Evolutionary conservation across 306 rosid genomes (phyloP).

Genomic region (Sindora glabra): DNA sequence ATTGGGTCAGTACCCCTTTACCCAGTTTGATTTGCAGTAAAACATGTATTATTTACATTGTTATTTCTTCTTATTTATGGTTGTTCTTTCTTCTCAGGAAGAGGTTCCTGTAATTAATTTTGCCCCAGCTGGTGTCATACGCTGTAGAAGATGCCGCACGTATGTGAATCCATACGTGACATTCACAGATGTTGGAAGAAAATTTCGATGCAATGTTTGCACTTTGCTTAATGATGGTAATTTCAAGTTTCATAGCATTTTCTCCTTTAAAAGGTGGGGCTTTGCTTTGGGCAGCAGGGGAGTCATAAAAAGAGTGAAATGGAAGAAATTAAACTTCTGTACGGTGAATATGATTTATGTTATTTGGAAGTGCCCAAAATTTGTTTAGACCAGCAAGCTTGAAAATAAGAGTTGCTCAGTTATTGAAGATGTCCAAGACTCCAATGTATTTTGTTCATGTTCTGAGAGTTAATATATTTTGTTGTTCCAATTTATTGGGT

Average conservation of each 20-base stretch:
- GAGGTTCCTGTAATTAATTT: slow-evolving; percentile 89
- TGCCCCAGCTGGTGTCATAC: slow-evolving; percentile 73
- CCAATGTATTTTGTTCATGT: too few species aligned
- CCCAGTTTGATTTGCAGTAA: slow-evolving; percentile 9
- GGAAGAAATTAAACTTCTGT: background rate
- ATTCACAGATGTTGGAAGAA: slow-evolving; percentile 93
- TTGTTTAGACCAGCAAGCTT: background rate
- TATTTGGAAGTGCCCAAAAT: background rate
- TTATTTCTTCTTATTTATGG: slow-evolving; percentile 9
- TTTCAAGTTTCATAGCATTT: slow-evolving; percentile 12
- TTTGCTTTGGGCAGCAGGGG: too few species aligned
- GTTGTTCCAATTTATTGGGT: background rate
- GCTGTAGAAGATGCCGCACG: slow-evolving; percentile 97
- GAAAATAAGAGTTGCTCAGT: too few species aligned
- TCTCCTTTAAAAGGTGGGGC: too few species aligned
- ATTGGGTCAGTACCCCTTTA: slow-evolving; percentile 58
- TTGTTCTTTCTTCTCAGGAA: slow-evolving; percentile 45
- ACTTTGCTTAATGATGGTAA: slow-evolving; percentile 94
- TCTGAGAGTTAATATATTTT: slow-evolving; percentile 13
- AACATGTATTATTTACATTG: background rate
- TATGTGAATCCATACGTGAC: slow-evolving; percentile 86
- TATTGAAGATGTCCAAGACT: too few species aligned
- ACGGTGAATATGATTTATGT: background rate
- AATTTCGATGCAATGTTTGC: slow-evolving; percentile 93
- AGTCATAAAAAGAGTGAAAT: background rate